Base-by-base conservation (phyloP, 768 basidiomycete genomes). In the Mycena maculata region DNA sequence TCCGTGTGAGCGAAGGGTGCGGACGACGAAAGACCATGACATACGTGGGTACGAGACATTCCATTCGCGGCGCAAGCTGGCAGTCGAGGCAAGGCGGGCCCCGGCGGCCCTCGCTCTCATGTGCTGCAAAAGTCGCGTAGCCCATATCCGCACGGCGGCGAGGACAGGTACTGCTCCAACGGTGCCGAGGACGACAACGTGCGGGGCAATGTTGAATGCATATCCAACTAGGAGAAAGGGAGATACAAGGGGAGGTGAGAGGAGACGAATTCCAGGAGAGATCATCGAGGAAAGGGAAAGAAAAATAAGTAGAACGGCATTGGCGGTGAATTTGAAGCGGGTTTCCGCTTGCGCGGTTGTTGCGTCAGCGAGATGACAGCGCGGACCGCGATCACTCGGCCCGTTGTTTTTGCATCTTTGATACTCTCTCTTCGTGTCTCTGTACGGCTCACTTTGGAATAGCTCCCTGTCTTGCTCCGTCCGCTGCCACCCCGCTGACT, bases 11-110 rank as follows among this genome's bases (percentile, higher is more conserved):
- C 36, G 12, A 30, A 18, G 4, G 13, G 8, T 1, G 55, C 18
- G 2, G 25, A 28, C 22, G 3, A 6, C 6, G 11, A 20, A 27
- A 8, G 2, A 23, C 5, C n/a, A n/a, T n/a, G n/a, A 36, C 63
- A 18, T 36, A 64, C 63, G 23, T 7, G 63, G 63, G 27, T 64
- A 64, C 27, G 55, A 42, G 1, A 44, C 63, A 13, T 64, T 57
- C 63, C 63, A 64, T 10, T 22, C 25, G 0, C 55, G 55, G 10
- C 63, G 55, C 38, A 64, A 42, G 18, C 50, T 39, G 16, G 30
- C 55, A 20, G 30, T 58, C 4, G 63, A 47, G 9, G 58, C 63
- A 1, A 64, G 47, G 15, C 63, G 54, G 1, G 63, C 63, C 4
- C 63, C 63, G 2, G 36, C 16, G 1, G 33, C n/a, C 22, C 54